Base-by-base conservation (phyloP, 1,284 basidiomycete genomes). In the Moesziomyces sp. region DNA sequence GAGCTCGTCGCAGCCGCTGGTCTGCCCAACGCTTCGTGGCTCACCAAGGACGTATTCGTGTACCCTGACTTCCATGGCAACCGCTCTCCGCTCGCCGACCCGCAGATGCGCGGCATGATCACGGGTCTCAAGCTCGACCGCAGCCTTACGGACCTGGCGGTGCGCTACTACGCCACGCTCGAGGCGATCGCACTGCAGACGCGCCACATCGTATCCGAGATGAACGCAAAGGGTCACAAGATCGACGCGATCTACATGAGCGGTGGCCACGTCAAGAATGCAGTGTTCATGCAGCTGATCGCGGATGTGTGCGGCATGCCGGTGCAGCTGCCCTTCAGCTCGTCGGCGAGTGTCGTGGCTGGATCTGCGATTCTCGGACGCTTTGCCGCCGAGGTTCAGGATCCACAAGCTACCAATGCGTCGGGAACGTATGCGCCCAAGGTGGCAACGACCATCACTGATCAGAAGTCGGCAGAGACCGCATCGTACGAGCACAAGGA, bases 181-280 rank as follows among this genome's bases (percentile, higher is more conserved):
- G 94, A 97, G 86, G 91, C 94, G 11, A 96, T 99, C 84, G 93
- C 94, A 7, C 89, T 98, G 21, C 96, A 98, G 85, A 98, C 94
- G 13, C 88, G 92, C 4, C 96, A 98, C 85, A 98, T 99, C 83
- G 87, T 99, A 58, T 92, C 95, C 80, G 89, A 90, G 77, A 92
- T 99, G 89, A 97, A 98, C 85, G 85, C 81, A 18, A 88, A 90
- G 43, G 96, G 96, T 0, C 96, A 99, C 85, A 83, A 87, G 35
- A 92, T 99, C 80, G 88, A 89, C 58, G 89, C 90, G 34, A 91
- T 99, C 84, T 97, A 94, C 87, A 92, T 99, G 89, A 91, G 89
- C 43, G 88, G 88, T 83, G 79, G 77, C 80, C 85, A 64, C 43
- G 77, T 79, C 50, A 81, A 82, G 61, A 84, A 84, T 53, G 66